These are phyloP conservation scores for Starmerella potacharoeniae DNA, from an alignment of 805 yeast species.

Conservation along the genomic window DNA sequence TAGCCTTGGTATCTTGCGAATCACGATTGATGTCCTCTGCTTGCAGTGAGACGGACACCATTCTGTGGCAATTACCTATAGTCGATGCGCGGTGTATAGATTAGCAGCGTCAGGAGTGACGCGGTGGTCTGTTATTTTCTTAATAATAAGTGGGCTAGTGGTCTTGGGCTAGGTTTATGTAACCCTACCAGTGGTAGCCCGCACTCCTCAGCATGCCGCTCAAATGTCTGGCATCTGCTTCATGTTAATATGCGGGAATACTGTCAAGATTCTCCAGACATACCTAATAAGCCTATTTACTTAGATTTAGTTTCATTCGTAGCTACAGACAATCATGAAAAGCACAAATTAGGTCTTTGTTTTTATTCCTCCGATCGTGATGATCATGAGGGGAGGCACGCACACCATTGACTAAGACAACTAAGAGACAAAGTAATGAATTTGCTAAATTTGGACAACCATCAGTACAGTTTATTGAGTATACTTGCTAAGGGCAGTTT, in stretches of 20 bases:
- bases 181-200: neutral
- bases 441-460: too few relatives aligned
- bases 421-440: neutral
- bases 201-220: neutral
- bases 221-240: neutral
- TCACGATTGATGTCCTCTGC: neutral
- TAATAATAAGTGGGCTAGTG: conserved; percentile 3
- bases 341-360: neutral
- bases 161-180: neutral
- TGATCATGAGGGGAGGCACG: neutral
- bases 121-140: neutral
- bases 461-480: too few relatives aligned
- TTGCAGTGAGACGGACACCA: neutral
- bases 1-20: neutral
- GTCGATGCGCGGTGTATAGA: neutral
- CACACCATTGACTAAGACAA: neutral
- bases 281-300: too few relatives aligned
- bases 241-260: too few relatives aligned
- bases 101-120: neutral
- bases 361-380: neutral
- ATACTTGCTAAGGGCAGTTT: too few relatives aligned
- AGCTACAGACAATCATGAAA: too few relatives aligned
- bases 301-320: too few relatives aligned
- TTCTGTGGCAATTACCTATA: neutral
- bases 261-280: too few relatives aligned